Evolutionary conservation across 306 rosid species (phyloP).

Genomic region (Sicyos edulis): DNA sequence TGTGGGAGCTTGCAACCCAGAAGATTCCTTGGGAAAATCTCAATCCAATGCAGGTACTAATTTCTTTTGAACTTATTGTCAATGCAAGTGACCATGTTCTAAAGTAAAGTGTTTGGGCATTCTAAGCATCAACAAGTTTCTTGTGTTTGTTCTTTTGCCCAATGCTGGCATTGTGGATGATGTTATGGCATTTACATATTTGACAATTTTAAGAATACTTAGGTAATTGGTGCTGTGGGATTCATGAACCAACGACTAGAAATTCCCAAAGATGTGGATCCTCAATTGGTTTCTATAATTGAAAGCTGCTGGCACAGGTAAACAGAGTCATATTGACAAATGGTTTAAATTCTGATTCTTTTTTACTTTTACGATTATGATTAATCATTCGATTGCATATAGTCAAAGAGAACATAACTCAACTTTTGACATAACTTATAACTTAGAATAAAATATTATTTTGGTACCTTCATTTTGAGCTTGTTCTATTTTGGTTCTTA

Average conservation of each 20-base stretch:
- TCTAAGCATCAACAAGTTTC: too few species aligned
- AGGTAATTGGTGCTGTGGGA: constrained; percentile 99
- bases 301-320: constrained; percentile 96
- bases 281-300: constrained; percentile 73
- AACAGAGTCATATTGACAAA: background rate
- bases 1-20: constrained; percentile 96
- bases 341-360: background rate
- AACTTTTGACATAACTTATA: too few species aligned
- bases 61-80: too few species aligned
- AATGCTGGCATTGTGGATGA: too few species aligned
- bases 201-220: constrained; percentile 20
- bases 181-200: constrained; percentile 11
- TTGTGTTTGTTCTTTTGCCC: too few species aligned
- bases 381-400: background rate
- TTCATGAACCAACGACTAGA: constrained; percentile 93
- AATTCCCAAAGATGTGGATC: constrained; percentile 83
- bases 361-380: background rate
- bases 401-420: too few species aligned
- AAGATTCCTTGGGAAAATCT: constrained; percentile 99
- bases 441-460: too few species aligned
- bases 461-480: too few species aligned
- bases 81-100: too few species aligned
- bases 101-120: background rate
- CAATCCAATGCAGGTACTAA: constrained; percentile 91
- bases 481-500: too few species aligned